These are phyloP conservation scores for Candida pseudocylindracea DNA, from an alignment of 1,139 yeast species.

Conservation along the genomic window DNA sequence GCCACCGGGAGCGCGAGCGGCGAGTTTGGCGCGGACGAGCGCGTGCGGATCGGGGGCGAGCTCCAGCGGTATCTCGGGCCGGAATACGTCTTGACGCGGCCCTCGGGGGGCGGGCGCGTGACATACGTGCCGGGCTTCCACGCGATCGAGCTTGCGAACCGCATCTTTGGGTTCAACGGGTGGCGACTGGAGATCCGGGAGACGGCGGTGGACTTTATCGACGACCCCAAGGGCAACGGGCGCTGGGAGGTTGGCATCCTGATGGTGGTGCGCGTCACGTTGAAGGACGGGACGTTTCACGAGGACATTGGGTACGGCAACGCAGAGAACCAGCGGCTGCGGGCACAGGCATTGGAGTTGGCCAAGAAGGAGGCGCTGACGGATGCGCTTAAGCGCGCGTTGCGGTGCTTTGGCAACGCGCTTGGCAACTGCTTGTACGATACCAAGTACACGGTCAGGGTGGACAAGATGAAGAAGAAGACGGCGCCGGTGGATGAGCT, in stretches of 20 bases:
- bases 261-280: conserved; percentile 46
- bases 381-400: conserved; percentile 56
- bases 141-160: conserved; percentile 57
- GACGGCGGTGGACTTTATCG: conserved; percentile 50
- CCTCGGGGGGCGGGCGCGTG: conserved; percentile 47
- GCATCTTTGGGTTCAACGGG: conserved; percentile 62
- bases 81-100: conserved; percentile 64
- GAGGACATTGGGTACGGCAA: conserved; percentile 74
- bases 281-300: conserved; percentile 54
- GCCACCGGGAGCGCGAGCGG: no score
- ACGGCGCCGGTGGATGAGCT: conserved; percentile 30
- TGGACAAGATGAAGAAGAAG: conserved; percentile 30
- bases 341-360: conserved; percentile 59
- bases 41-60: conserved; percentile 14
- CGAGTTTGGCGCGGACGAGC: conserved; percentile 10
- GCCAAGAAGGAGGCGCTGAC: conserved; percentile 69
- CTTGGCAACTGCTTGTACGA: conserved; percentile 65
- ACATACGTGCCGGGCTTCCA: conserved; percentile 70
- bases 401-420: conserved; percentile 62
- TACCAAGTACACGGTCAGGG: conserved; percentile 18
- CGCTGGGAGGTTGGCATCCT: conserved; percentile 42
- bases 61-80: conserved; percentile 64
- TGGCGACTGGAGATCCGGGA: conserved; percentile 54
- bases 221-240: conserved; percentile 30
- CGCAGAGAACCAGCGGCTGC: conserved; percentile 47